phyloP scores from a whole-genome alignment of 768 basidiomycete species.

The Pleurotus djamor region DNA sequence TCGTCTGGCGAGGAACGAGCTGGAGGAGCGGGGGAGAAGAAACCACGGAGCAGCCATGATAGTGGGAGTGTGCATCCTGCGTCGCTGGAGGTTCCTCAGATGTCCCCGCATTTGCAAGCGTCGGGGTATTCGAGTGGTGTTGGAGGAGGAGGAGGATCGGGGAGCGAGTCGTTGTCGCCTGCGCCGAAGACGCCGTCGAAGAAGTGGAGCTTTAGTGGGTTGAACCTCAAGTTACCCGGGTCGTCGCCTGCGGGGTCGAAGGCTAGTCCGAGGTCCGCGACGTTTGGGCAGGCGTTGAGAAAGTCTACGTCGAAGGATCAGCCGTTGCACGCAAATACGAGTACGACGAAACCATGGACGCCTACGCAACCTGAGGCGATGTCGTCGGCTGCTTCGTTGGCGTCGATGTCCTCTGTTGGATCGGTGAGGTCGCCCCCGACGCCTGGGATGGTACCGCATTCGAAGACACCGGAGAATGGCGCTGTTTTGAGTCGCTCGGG shows the following conservation, averaged over 20 bases:
- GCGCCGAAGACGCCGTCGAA: slow-evolving; percentile 83
- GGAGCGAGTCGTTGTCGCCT: slow-evolving; percentile 39
- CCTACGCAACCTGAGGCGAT: slow-evolving; percentile 73
- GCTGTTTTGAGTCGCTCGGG: slow-evolving; percentile 62
- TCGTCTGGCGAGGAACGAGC: slow-evolving; percentile 31
- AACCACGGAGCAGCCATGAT: slow-evolving; percentile 38
- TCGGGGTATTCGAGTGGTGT: slow-evolving; percentile 21
- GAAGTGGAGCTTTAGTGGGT: slow-evolving; percentile 94
- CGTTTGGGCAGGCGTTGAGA: slow-evolving; percentile 65
- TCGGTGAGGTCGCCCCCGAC: slow-evolving; percentile 63
- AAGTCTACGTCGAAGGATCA: slow-evolving; percentile 72
- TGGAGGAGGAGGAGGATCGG: slow-evolving; percentile 27
- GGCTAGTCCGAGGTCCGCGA: slow-evolving; percentile 65
- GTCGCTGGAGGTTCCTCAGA: slow-evolving; percentile 49
- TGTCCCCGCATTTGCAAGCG: slow-evolving; percentile 17
- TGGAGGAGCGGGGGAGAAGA: slow-evolving; percentile 19
- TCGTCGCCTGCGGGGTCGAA: slow-evolving; percentile 45
- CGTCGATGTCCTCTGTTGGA: slow-evolving; percentile 71
- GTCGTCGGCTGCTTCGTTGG: slow-evolving; percentile 73
- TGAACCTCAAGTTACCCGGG: slow-evolving; percentile 74
- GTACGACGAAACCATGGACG: slow-evolving; percentile 53
- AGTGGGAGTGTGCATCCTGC: slow-evolving; percentile 42
- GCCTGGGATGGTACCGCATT: slow-evolving; percentile 25
- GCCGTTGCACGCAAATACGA: slow-evolving; percentile 23
- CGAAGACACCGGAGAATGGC: slow-evolving; percentile 38